Evolutionary conservation across 192 early-diverging fungal species (phyloP), one percentile per base, ranked within the genome.

Genomic region (Martensiomyces pterosporus): DNA sequence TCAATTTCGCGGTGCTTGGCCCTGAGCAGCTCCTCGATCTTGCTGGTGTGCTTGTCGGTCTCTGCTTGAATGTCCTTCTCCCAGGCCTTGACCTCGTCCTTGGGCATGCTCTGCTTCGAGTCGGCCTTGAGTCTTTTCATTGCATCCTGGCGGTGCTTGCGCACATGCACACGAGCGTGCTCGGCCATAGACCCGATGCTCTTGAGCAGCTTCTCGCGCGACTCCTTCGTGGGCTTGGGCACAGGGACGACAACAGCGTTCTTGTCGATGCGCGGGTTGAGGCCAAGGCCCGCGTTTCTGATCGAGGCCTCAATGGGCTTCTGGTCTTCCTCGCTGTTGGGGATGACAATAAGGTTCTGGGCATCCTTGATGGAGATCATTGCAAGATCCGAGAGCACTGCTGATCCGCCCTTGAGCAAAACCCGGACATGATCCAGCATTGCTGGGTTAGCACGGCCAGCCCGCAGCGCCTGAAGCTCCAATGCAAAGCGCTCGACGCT

Each of bases 311-410:
- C 89, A 12, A 89, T 84, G 2, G 74, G 47, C 40, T 58, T 47
- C 13, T 67, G 64, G 78, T 89, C 83, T 25, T 86, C 86, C 25
- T 77, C 60, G 45, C 88, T 84, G 52, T 86, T 84, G 12, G 90
- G 74, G 24, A 84, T 81, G 10, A 94, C 87, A 47, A 91, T 55
- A 38, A 94, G 67, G 14, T 82, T 86, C 45, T 90, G 85, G 22
- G 88, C 82, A 42, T 94, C 89, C 60, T 91, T 89, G 56, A 91
- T 78, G 14, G 83, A 75, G 4, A 94, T 75, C 59, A 86, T 84
- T 2, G 89, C 86, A 15, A 91, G 43, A 26, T 85, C 82, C 1
- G 78, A 61, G 17, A 94, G 57, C 12, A 71, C 52, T 21, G 80
- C 79, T 16, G 73, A 75, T 10, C 64, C 68, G 19, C 62, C 55